Evolutionary conservation across 108 stramenopile genomes (phyloP), one percentile per base, ranked within the genome.

Genomic region (Fragilaria crotonensis): DNA sequence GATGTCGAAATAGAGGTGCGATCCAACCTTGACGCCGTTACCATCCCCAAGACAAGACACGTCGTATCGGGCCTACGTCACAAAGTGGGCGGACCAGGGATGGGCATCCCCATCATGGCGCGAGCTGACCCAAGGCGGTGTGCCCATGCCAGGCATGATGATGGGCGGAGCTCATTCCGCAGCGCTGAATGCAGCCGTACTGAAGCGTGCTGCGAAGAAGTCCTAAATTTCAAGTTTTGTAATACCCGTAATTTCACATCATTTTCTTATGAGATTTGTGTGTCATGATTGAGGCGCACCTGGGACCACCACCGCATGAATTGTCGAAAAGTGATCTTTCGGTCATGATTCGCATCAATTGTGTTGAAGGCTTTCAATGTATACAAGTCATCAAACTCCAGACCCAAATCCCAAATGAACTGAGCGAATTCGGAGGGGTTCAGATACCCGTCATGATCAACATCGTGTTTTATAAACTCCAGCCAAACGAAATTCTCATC

Each of bases 1-100:
- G 91, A 94, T 44, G 73, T 95, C 51, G 98, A 99, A 68, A 89
- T 85, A 48, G 87, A 93, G 5, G 68, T 94, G 56, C 58, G 92
- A 52, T 75, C 75, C 5, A 66, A 78, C 41, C 51, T 95, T 50
- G 89, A 97, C 66, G 69, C 74, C 5, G 69, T 98, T 36, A 82
- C 93, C 64, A 80, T 97, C 23, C 92, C 90, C 58, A 94, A 89
- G 57, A 93, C 95, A 4, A 50, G 78, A 31, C 89, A 95, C 41
- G 69, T 98, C 29, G 70, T 96, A 41, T 41, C 36, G 14, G 36
- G 36, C 7, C 14, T 41, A 14, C 36, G 36, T 41, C 36, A 14
- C 7, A 7, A 7, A 11, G 14, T 14, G 36, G 36, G 14, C 14
- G 14, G 11, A 41, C 36, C 36, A 41, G 36, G 14, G 7, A 41